phyloP scores from a whole-genome alignment of 2,329 filamentous ascomycete species.

The Hymenotorrendiella dingleyae region DNA sequence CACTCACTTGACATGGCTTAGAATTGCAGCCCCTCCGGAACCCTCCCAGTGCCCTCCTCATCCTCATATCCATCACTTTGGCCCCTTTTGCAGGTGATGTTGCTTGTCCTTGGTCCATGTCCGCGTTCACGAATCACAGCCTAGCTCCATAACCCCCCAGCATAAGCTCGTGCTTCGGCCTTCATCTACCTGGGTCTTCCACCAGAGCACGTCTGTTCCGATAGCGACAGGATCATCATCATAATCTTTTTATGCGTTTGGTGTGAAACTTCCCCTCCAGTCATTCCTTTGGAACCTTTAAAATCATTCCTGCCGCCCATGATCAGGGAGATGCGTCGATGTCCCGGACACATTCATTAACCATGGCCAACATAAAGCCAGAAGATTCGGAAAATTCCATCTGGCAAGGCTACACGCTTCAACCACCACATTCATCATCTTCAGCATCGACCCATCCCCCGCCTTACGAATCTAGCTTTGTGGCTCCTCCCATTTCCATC shows the following conservation, averaged over 20 bases:
- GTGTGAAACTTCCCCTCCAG: slow-evolving; percentile 11
- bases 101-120: slow-evolving; percentile 23
- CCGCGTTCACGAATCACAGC: slow-evolving; percentile 25
- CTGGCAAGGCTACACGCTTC: slow-evolving; percentile 30
- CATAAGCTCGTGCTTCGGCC: slow-evolving; percentile 26
- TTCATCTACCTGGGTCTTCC: slow-evolving; percentile 24
- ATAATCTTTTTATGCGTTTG: slow-evolving; percentile 19
- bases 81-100: slow-evolving; percentile 14
- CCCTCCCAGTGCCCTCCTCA: too few species aligned
- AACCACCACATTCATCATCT: slow-evolving; percentile 18
- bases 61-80: slow-evolving; percentile 12
- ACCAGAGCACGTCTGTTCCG: slow-evolving; percentile 20
- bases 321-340: slow-evolving; percentile 24
- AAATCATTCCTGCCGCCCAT: slow-evolving; percentile 11
- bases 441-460: slow-evolving; percentile 20
- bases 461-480: slow-evolving; percentile 23
- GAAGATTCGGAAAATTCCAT: slow-evolving; percentile 27
- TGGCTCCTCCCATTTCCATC: slow-evolving; percentile 19
- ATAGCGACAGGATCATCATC: slow-evolving; percentile 19
- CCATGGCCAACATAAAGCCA: slow-evolving; percentile 31
- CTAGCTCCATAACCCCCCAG: slow-evolving; percentile 25
- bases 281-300: slow-evolving; percentile 13
- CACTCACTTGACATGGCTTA: slow-evolving; percentile 8
- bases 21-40: slow-evolving; percentile 23
- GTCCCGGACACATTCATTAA: slow-evolving; percentile 29